Conservation (phyloP, 2,329 filamentous ascomycete species). For the Beauveria scarabaeidicola region DNA sequence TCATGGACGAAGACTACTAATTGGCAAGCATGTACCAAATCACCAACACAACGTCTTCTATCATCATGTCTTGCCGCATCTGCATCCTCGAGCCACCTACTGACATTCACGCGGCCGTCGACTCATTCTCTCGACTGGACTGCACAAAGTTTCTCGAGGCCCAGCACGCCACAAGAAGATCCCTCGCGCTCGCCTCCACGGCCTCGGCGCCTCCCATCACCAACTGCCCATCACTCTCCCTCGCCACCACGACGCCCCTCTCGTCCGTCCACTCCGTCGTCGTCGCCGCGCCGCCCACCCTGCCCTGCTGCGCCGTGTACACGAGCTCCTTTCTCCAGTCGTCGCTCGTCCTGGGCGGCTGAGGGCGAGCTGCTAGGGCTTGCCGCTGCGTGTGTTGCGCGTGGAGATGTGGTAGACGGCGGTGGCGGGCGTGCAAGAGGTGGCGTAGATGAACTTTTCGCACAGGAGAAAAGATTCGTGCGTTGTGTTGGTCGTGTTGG, state of each 20-base stretch:
- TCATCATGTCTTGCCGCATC: too few species aligned
- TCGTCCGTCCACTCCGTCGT: neutral
- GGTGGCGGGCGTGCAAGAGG: neutral
- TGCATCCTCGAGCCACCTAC: too few species aligned
- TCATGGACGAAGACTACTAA: too few species aligned
- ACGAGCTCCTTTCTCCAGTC: conserved; percentile 5
- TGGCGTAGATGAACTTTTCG: conserved; percentile 1
- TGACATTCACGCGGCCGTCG: neutral
- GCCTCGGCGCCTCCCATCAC: neutral
- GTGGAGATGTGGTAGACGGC: conserved; percentile 6
- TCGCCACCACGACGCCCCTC: neutral
- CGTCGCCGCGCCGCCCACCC: neutral
- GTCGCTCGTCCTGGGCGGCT: neutral
- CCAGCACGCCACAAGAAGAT: conserved; percentile 5
- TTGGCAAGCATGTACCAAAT: too few species aligned
- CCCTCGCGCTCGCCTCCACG: neutral
- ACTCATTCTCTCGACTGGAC: neutral
- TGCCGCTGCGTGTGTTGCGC: conserved; percentile 2
- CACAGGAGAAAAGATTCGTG: neutral
- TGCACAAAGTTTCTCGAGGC: conserved; percentile 2
- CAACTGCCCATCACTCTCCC: neutral
- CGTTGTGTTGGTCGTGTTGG: neutral
- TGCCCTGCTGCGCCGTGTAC: conserved; percentile 2
- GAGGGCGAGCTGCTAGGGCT: conserved; percentile 1
- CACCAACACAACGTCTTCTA: too few species aligned